These are phyloP conservation scores for Mycena indigotica DNA, from an alignment of 768 basidiomycete species.

Conservation along the genomic window DNA sequence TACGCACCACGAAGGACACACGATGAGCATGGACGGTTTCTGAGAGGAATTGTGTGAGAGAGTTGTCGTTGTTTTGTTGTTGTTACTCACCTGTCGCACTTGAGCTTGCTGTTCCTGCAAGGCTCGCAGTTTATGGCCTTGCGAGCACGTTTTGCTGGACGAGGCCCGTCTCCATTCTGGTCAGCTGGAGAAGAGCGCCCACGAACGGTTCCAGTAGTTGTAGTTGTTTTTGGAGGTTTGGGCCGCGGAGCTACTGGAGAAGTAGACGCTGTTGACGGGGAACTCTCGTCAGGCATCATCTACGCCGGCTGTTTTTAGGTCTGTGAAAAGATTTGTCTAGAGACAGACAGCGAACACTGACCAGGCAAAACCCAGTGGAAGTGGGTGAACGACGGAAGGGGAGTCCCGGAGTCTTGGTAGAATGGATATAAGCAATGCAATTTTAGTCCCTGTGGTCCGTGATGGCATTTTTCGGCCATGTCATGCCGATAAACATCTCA, in stretches of 20 bases:
- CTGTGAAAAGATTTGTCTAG: constrained; percentile 13
- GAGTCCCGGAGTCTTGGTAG: not conserved
- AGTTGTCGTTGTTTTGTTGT: constrained; percentile 5
- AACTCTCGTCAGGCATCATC: constrained; percentile 42
- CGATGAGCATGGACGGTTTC: constrained; percentile 86
- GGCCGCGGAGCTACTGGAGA: constrained; percentile 43
- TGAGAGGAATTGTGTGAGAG: constrained; percentile 29
- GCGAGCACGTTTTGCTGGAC: constrained; percentile 79
- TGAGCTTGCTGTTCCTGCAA: constrained; percentile 84
- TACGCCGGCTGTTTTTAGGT: constrained; percentile 31
- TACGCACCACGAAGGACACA: constrained; percentile 77
- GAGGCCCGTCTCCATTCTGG: constrained; percentile 54
- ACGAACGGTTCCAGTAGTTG: constrained; percentile 46
- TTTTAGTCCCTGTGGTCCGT: not conserved
- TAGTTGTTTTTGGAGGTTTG: constrained; percentile 42
- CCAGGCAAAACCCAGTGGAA: no score
- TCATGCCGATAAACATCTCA: no score
- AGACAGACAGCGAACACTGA: not conserved
- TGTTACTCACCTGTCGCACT: constrained; percentile 69
- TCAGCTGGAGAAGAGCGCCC: constrained; percentile 56
- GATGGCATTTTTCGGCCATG: not conserved
- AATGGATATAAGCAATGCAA: not conserved
- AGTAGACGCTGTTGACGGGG: constrained; percentile 34
- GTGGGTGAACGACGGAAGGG: not conserved
- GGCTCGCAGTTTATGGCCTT: constrained; percentile 91